Base-by-base conservation (phyloP, 1,284 basidiomycete species). In the Tilletia caries region DNA sequence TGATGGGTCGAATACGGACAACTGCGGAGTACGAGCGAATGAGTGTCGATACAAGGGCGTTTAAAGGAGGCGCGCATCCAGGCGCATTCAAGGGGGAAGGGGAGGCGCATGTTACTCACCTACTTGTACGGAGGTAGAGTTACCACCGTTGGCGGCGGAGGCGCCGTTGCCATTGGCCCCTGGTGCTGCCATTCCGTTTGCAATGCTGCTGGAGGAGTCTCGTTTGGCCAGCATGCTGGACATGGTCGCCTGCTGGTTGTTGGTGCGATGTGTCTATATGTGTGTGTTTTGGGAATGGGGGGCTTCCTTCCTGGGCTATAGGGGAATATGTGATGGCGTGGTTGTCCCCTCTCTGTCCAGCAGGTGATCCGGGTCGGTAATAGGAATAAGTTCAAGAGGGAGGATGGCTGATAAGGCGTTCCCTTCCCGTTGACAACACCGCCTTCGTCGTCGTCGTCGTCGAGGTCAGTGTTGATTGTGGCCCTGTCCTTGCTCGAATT, bases 1-100 rank as follows among this genome's bases (percentile, higher is more conserved):
- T 92, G 64, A 91, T 88, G 29, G 95, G 95, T 74, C 95, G 89
- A 75, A 98, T 95, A 73, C 95, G 91, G 74, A 98, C 87, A 20
- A 41, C 43, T 34, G 34, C 27, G 67, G 37, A 41, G 37, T 41
- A 41, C 15, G 8, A 6, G 37, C n/a, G 23, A 12, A 3, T 33
- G 58, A 23, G 27, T n/a, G n/a, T n/a, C n/a, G n/a, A n/a, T 20
- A 41, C 34, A 25, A 68, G 62, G 34, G 8, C n/a, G n/a, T n/a
- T n/a, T n/a, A n/a, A n/a, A n/a, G n/a, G n/a, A n/a, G n/a, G n/a
- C n/a, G n/a, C n/a, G n/a, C n/a, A n/a, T n/a, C n/a, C n/a, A n/a
- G n/a, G n/a, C 15, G 10, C 37, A 41, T 41, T 41, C 13, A 5
- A 41, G 6, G 2, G 37, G 37, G 37, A 41, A 13, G 15, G 37